Evolutionary conservation across 495 filamentous ascomycete species (phyloP), one percentile per base, ranked within the genome.

Genomic region (Eremomyces bilateralis): DNA sequence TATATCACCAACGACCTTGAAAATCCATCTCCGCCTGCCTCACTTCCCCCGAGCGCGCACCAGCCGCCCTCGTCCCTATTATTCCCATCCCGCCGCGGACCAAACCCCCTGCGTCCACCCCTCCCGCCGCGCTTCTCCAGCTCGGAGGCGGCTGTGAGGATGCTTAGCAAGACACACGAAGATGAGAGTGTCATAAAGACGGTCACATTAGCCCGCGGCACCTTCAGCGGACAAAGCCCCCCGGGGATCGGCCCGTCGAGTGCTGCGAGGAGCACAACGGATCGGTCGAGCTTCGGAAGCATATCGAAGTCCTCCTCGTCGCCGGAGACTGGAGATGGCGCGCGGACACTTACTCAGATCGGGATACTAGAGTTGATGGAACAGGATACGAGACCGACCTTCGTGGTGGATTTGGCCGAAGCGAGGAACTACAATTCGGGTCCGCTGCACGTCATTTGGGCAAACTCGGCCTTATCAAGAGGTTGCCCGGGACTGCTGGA

Each of bases 361-460:
- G 72, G 69, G 6, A 53, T 76, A 4, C 42, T 67, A 15, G 75
- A 79, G 52, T 50, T 78, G 17, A 46, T 79, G 31, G 73, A 80
- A 32, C 64, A 69, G 33, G 74, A 79, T 42, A 63, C 69, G 20
- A 53, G 73, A 17, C 73, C 71, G 15, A 73, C 70, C 4, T 78
- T 80, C 42, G 60, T 79, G 35, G 51, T 78, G 12, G 74, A 80
- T 39, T 52, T 75, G 5, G 56, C 48, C 20, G 65, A 72, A 38
- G 39, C 55, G 4, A 43, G 47, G n/a, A 69, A 68, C 45, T 63
- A 48, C 40, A 54, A 44, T 20, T 53, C 67, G 2, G 65, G 60
- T 0, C 52, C 59, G 15, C 49, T 78, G 15, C 55, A 60, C 12
- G 54, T 73, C 4, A 29, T 73, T 0, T 77, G 66, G 49, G 60